phyloP scores from a whole-genome alignment of 108 stramenopile genomes.

The Fragilaria radians region DNA sequence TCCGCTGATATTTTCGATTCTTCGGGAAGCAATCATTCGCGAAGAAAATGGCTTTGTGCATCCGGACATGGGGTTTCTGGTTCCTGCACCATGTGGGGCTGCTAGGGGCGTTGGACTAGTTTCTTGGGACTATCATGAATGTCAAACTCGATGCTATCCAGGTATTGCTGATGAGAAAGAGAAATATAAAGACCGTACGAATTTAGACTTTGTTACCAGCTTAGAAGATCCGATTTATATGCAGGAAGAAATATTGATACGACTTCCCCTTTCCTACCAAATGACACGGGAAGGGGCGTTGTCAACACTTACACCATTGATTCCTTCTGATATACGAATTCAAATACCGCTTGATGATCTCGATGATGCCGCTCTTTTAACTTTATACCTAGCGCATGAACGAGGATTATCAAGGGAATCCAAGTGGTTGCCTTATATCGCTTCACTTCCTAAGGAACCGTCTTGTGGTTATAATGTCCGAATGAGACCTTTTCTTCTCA shows the following conservation, averaged over 20 bases:
- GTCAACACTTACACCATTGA: conserved; percentile 40
- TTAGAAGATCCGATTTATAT: conserved; percentile 10
- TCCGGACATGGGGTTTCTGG: conserved; percentile 72
- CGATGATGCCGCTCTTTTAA: conserved; percentile 66
- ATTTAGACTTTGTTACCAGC: background rate
- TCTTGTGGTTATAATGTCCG: conserved; percentile 58
- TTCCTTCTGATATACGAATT: conserved; percentile 39
- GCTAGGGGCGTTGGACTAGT: conserved; percentile 76
- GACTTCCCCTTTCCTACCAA: conserved; percentile 63
- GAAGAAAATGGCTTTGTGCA: conserved; percentile 74
- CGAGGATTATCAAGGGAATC: conserved; percentile 50
- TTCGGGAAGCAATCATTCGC: conserved; percentile 66
- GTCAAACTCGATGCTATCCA: conserved; percentile 62
- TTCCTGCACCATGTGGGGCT: conserved; percentile 74
- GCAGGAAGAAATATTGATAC: conserved; percentile 60
- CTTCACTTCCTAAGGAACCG: conserved; percentile 62
- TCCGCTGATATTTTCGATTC: conserved; percentile 52
- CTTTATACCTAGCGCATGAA: conserved; percentile 67
- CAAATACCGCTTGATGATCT: conserved; percentile 40
- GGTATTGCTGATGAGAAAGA: conserved; percentile 47
- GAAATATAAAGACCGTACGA: conserved; percentile 4
- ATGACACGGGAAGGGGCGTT: conserved; percentile 69
- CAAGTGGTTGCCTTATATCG: conserved; percentile 71
- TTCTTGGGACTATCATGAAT: conserved; percentile 43
- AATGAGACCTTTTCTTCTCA: conserved; percentile 54